Evolutionary conservation across 208 protist species (phyloP).

Genomic region (Crithidia expoeki): DNA sequence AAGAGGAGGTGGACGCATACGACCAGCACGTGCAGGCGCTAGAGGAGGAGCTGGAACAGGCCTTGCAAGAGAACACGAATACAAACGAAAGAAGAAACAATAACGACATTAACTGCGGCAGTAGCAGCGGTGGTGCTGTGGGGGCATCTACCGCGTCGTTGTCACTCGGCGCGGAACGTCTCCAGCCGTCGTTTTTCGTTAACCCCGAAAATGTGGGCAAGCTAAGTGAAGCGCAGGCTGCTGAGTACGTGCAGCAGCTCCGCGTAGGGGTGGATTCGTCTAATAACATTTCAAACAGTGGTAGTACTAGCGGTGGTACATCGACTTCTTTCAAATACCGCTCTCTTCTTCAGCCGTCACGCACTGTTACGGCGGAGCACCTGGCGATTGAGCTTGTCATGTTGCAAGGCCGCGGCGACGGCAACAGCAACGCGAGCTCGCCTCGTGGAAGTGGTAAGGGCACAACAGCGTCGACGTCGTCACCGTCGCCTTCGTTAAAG

Average conservation of each 20-base stretch:
- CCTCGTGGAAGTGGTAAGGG: neutral
- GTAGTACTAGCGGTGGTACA: neutral
- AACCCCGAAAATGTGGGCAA: slow-evolving; percentile 24
- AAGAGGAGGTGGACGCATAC: slow-evolving; percentile 90
- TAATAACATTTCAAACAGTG: neutral
- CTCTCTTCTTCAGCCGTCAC: slow-evolving; percentile 41
- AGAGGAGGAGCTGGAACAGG: slow-evolving; percentile 61
- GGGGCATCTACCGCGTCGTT: neutral
- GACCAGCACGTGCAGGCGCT: slow-evolving; percentile 77
- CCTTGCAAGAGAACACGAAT: slow-evolving; percentile 14
- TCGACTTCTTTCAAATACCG: slow-evolving; percentile 26
- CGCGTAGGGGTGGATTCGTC: slow-evolving; percentile 14
- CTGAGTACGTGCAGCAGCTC: slow-evolving; percentile 45
- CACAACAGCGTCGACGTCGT: neutral
- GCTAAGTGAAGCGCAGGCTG: slow-evolving; percentile 41
- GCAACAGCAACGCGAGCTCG: neutral
- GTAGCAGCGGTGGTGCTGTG: neutral
- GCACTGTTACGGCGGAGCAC: slow-evolving; percentile 55
- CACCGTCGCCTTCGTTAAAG: neutral
- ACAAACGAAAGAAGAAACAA: neutral
- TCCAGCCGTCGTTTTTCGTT: slow-evolving; percentile 17
- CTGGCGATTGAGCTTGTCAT: slow-evolving; percentile 72
- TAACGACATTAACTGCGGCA: neutral
- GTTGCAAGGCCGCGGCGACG: slow-evolving; percentile 27
- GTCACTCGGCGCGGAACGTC: neutral